Percentiles rank a stretch among this genome's conserved stretches.
Evolutionary conservation across 2,329 filamentous ascomycete genomes (phyloP).

Genomic region (Talaromyces sp.): DNA sequence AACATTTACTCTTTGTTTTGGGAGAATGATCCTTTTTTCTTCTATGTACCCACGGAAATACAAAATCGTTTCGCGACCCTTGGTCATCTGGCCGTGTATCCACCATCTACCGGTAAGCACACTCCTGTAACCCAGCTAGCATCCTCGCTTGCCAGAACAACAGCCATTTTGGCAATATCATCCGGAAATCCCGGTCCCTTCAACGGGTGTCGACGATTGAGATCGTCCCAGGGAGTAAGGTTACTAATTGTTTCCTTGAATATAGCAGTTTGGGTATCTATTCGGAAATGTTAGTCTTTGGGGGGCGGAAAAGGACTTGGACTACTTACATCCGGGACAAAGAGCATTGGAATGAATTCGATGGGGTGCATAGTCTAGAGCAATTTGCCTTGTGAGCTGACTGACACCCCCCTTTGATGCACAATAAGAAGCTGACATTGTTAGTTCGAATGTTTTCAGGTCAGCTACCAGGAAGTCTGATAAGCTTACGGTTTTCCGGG

Average conservation of each 20-base stretch:
- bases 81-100: constrained; percentile 18
- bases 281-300: neutral
- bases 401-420: constrained; percentile 56
- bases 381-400: constrained; percentile 53
- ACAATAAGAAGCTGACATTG: constrained; percentile 41
- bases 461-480: too few species aligned
- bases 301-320: too few species aligned
- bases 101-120: constrained; percentile 51
- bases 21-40: too few species aligned
- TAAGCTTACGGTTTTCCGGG: constrained; percentile 22
- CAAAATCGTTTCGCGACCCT: too few species aligned
- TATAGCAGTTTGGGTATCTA: constrained; percentile 32
- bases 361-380: constrained; percentile 53
- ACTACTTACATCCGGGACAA: constrained; percentile 51
- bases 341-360: constrained; percentile 58
- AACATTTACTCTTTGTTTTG: too few species aligned
- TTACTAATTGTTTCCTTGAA: constrained; percentile 24
- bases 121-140: constrained; percentile 51
- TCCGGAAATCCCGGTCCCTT: constrained; percentile 22
- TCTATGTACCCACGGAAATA: too few species aligned
- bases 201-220: constrained; percentile 29
- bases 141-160: constrained; percentile 53
- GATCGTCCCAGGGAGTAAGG: constrained; percentile 19
- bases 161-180: constrained; percentile 45
- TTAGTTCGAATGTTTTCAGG: neutral